These are phyloP conservation scores for Penicillium sp. DNA, from an alignment of 2,329 filamentous ascomycete species.

Conservation along the genomic window DNA sequence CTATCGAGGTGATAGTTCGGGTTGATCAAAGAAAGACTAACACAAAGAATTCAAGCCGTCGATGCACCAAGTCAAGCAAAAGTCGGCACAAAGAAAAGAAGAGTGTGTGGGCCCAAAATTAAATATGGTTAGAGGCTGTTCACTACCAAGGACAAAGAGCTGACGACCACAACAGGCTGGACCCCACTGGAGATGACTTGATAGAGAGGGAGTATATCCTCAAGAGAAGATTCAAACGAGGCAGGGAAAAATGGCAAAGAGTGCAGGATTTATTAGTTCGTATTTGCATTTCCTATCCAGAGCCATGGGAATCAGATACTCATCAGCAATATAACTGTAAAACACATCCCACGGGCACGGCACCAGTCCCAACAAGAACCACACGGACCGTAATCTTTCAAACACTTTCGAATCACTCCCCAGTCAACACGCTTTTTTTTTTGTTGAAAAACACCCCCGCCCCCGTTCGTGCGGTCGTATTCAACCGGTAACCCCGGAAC, in stretches of 20 bases:
- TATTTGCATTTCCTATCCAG: constrained; percentile 27
- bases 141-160: constrained; percentile 2
- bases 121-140: too few species aligned
- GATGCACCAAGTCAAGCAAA: neutral
- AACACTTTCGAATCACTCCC: constrained; percentile 10
- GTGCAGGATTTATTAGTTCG: constrained; percentile 22
- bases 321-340: constrained; percentile 19
- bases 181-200: neutral
- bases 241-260: neutral
- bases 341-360: constrained; percentile 7
- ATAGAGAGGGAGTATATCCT: neutral
- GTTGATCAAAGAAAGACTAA: neutral
- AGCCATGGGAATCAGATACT: constrained; percentile 20
- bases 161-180: neutral
- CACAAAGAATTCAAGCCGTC: neutral
- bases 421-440: constrained; percentile 15
- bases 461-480: constrained; percentile 9
- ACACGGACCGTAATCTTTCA: constrained; percentile 9
- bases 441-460: constrained; percentile 12
- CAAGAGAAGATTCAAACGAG: neutral
- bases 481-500: constrained; percentile 5
- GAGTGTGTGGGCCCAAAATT: neutral
- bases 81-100: constrained; percentile 3
- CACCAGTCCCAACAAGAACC: constrained; percentile 8
- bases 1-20: neutral